Conservation (phyloP, 2,329 filamentous ascomycete genomes). For the Sporothrix curviconia region DNA sequence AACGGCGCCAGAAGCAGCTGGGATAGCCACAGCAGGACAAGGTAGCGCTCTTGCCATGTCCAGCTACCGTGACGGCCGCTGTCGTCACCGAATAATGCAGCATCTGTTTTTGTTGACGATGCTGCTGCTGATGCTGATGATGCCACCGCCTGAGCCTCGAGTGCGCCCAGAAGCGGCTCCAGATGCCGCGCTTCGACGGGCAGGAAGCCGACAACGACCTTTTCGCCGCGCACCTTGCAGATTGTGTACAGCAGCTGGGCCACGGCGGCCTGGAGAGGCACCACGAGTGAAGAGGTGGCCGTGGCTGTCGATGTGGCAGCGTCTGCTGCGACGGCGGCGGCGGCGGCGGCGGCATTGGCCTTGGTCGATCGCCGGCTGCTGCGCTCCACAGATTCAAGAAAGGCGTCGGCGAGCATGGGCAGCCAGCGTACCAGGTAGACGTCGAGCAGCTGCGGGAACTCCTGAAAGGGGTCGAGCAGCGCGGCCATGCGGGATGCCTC, state of each 20-base stretch:
- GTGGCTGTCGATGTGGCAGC: slow-evolving; percentile 11
- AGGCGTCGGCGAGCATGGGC: slow-evolving; percentile 66
- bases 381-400: slow-evolving; percentile 47
- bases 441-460: slow-evolving; percentile 89
- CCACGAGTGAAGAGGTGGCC: slow-evolving; percentile 36
- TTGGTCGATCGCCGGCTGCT: slow-evolving; percentile 2
- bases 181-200: slow-evolving; percentile 84
- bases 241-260: slow-evolving; percentile 79
- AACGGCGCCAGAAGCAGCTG: slow-evolving; percentile 82
- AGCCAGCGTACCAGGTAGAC: slow-evolving; percentile 71
- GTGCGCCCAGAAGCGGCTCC: slow-evolving; percentile 67
- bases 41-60: slow-evolving; percentile 83
- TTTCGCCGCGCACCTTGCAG: slow-evolving; percentile 90
- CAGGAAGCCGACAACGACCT: slow-evolving; percentile 84
- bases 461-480: slow-evolving; percentile 82
- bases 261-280: slow-evolving; percentile 61
- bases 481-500: slow-evolving; percentile 22
- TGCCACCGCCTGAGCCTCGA: slow-evolving; percentile 47
- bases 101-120: slow-evolving; percentile 31
- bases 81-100: too few species aligned
- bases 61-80: slow-evolving; percentile 31
- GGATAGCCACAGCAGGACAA: slow-evolving; percentile 81
- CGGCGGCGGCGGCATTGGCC: slow-evolving; percentile 19
- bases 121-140: neutral
- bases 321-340: neutral